Percentiles rank a stretch among this genome's conserved stretches.
Evolutionary conservation across 1,284 basidiomycete genomes (phyloP).

Genomic region (Trichosporon faecale): DNA sequence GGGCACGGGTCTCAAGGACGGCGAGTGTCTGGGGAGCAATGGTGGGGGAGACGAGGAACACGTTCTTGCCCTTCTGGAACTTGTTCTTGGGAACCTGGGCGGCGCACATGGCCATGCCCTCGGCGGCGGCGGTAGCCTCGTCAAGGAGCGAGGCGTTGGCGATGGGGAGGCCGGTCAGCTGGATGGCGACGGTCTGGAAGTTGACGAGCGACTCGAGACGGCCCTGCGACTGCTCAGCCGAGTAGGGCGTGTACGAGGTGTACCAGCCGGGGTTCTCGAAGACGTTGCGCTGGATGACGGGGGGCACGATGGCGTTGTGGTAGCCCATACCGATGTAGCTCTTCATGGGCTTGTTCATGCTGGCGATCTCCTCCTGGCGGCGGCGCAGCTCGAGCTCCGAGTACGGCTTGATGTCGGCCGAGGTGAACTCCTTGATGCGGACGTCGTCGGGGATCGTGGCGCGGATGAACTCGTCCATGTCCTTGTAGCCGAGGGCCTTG

Average conservation of each 20-base stretch:
- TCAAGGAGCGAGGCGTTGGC: slow-evolving; percentile 90
- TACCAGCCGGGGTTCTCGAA: slow-evolving; percentile 99
- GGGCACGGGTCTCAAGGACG: slow-evolving; percentile 80
- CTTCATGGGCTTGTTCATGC: slow-evolving; percentile 76
- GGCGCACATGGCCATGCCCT: slow-evolving; percentile 60
- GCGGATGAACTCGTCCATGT: slow-evolving; percentile 79
- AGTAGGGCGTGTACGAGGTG: slow-evolving; percentile 86
- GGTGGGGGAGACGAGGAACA: slow-evolving; percentile 76
- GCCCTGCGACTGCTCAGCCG: slow-evolving; percentile 55
- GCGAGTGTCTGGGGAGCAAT: slow-evolving; percentile 83
- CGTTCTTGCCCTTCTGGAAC: slow-evolving; percentile 68
- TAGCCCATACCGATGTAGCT: slow-evolving; percentile 99
- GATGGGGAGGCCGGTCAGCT: slow-evolving; percentile 89
- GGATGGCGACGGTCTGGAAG: slow-evolving; percentile 95
- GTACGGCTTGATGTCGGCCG: slow-evolving; percentile 61
- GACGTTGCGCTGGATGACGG: slow-evolving; percentile 89
- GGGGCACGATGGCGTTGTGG: slow-evolving; percentile 87
- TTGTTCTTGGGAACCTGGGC: slow-evolving; percentile 47
- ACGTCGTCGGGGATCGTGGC: slow-evolving; percentile 77
- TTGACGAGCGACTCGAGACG: slow-evolving; percentile 96
- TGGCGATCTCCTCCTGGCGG: slow-evolving; percentile 72
- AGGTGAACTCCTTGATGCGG: slow-evolving; percentile 62
- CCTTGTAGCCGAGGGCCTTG: slow-evolving; percentile 69
- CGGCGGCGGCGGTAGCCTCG: slow-evolving; percentile 88
- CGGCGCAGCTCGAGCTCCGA: slow-evolving; percentile 82